phyloP scores from a whole-genome alignment of 2,329 filamentous ascomycete species.

The Nothophaeocryptopus gaeumannii region DNA sequence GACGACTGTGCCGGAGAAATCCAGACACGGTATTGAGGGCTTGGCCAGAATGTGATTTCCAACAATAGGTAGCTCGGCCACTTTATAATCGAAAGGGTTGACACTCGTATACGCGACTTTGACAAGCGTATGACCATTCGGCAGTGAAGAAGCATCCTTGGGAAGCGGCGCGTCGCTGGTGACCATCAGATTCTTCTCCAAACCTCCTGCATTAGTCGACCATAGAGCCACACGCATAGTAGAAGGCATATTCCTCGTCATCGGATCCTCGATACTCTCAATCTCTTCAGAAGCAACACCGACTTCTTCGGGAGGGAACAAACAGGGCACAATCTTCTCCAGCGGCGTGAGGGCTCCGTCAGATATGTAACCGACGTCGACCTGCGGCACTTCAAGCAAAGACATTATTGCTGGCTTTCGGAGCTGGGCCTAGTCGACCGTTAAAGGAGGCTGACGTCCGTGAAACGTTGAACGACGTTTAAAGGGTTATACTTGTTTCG shows the following conservation, averaged over 20 bases:
- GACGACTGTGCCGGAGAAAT: constrained; percentile 53
- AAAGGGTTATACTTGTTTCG: too few species aligned
- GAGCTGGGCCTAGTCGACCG: too few species aligned
- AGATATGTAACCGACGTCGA: too few species aligned
- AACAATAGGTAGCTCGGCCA: constrained; percentile 43
- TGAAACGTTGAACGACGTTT: too few species aligned
- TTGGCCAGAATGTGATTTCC: constrained; percentile 36
- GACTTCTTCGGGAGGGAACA: too few species aligned
- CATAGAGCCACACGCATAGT: constrained; percentile 33
- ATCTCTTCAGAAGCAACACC: too few species aligned
- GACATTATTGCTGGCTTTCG: too few species aligned
- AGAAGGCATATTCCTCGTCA: neutral
- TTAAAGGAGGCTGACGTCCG: too few species aligned
- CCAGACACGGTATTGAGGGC: constrained; percentile 50
- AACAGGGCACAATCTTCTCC: too few species aligned
- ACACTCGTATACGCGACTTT: constrained; percentile 44
- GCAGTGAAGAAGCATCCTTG: constrained; percentile 20
- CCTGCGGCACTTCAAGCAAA: too few species aligned
- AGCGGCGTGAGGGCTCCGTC: too few species aligned
- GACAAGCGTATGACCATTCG: constrained; percentile 41
- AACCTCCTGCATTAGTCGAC: constrained; percentile 27
- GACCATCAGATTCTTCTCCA: constrained; percentile 36
- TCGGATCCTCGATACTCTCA: too few species aligned
- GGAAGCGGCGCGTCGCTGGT: constrained; percentile 29
- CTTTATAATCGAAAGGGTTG: constrained; percentile 54